Evolutionary conservation across 768 basidiomycete species (phyloP), one percentile per base, ranked within the genome.

Genomic region (Naematelia aurantialba): DNA sequence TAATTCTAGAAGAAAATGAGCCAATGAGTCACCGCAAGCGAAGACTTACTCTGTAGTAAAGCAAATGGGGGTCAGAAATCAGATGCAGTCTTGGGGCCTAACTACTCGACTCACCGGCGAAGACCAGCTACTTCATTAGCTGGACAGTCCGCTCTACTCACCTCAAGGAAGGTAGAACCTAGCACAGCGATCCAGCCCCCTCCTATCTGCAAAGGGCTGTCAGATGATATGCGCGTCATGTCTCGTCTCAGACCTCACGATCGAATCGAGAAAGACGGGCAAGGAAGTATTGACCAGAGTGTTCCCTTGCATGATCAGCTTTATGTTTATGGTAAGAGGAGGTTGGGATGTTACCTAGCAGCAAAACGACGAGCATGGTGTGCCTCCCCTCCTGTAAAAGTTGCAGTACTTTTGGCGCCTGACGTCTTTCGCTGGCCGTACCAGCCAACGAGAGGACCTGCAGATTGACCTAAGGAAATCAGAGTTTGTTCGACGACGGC

Each of bases 181-280:
- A 73, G 56, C 19, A 73, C 60, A 12, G 72, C 72, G 21, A 73
- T 70, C 59, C 60, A 63, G 3, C 72, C 72, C 19, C 72, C 72
- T 26, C 72, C 72, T 34, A 73, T 66, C 71, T 73, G 50, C 2
- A 4, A 3, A 5, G n/a, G n/a, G 13, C 2, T 56, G 54, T 51
- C 57, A 30, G 2, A 14, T 19, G n/a, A n/a, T 5, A 48, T 17
- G 21, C 27, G 10, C 13, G 17, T 39, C 27, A 22, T 26, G 31
- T 34, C n/a, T 27, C 17, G n/a, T 45, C 29, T 13, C n/a, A 13
- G 11, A 3, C 57, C 66, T 21, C 27, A 73, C 72, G 30, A 73
- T 68, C 0, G 67, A 62, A 48, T 73, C 72, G 22, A 73, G 55
- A 30, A 73, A 73, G 21, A 73, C 63, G 1, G 72, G 72, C 27